Conservation (phyloP, 768 basidiomycete species). For the Phallus indusiatus region DNA sequence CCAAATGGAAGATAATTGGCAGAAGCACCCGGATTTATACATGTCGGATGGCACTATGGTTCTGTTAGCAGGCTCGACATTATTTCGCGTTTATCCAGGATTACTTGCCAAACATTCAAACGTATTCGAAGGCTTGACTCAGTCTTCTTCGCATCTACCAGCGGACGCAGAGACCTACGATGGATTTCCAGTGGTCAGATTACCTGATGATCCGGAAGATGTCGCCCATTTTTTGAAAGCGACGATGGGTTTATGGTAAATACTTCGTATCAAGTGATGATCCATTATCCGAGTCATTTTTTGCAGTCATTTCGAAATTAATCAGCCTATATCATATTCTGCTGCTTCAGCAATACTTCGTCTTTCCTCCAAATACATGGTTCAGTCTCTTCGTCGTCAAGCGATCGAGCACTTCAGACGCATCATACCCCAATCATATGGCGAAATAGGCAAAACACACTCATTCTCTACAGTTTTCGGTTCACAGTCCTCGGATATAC, state of each 20-base stretch:
- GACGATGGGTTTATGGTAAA: not conserved
- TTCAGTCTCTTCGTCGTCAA: not conserved
- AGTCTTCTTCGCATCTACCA: constrained; percentile 13
- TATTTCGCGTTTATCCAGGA: constrained; percentile 19
- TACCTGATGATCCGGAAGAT: constrained; percentile 16
- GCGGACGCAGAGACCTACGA: constrained; percentile 16
- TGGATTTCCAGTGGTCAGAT: constrained; percentile 17
- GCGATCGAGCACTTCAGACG: constrained; percentile 2
- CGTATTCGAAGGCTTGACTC: constrained; percentile 19
- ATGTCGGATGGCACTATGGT: constrained; percentile 19
- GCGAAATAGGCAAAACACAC: not conserved
- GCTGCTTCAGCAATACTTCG: constrained; percentile 1
- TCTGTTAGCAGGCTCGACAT: constrained; percentile 16
- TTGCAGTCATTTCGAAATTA: not conserved
- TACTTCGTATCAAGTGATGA: constrained; percentile 5
- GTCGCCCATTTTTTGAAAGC: constrained; percentile 13
- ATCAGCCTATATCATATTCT: not conserved
- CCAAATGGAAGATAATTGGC: not conserved
- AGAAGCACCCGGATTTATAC: constrained; percentile 18
- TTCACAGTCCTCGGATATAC: not conserved
- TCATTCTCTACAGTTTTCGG: not conserved
- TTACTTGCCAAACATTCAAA: constrained; percentile 18
- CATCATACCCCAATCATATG: not conserved
- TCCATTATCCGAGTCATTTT: not conserved
- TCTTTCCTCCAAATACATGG: constrained; percentile 2